These are phyloP conservation scores for Baorangia bicolor DNA, from an alignment of 768 basidiomycete genomes.

Conservation along the genomic window DNA sequence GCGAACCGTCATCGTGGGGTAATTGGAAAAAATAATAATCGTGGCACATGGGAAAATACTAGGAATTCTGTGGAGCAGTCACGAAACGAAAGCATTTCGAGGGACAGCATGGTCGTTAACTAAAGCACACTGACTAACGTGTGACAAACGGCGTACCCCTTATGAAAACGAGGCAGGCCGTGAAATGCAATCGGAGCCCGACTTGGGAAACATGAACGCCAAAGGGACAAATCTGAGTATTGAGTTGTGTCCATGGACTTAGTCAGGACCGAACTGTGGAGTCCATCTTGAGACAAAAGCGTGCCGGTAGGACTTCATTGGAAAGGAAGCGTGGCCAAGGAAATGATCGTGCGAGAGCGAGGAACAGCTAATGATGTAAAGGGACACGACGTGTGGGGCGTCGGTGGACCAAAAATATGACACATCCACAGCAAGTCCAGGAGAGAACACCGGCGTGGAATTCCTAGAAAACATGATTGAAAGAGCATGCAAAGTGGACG, in stretches of 20 bases:
- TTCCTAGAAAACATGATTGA: slow-evolving; percentile 25
- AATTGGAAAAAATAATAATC: slow-evolving; percentile 8
- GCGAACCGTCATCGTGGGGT: slow-evolving; percentile 23
- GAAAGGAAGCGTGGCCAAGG: slow-evolving; percentile 10
- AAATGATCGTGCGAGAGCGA: slow-evolving; percentile 17
- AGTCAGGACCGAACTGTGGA: slow-evolving; percentile 16
- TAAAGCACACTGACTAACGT: slow-evolving; percentile 11
- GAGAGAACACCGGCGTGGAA: slow-evolving; percentile 11
- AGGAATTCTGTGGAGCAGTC: slow-evolving; percentile 19
- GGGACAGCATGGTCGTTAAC: slow-evolving; percentile 8
- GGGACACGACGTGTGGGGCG: slow-evolving; percentile 18
- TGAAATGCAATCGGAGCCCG: slow-evolving; percentile 9
- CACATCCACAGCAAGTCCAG: slow-evolving; percentile 10
- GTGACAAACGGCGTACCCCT: slow-evolving; percentile 11
- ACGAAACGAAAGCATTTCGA: slow-evolving; percentile 5
- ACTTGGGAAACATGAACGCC: slow-evolving; percentile 18
- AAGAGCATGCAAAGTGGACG: slow-evolving; percentile 14
- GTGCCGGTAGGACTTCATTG: slow-evolving; percentile 4
- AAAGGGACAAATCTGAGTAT: slow-evolving; percentile 9
- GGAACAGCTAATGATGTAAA: slow-evolving; percentile 25
- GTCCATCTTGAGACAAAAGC: slow-evolving; percentile 9
- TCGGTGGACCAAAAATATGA: slow-evolving; percentile 17
- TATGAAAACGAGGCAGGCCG: slow-evolving; percentile 22
- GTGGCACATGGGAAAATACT: slow-evolving; percentile 7
- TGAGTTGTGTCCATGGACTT: slow-evolving; percentile 20